Conservation (phyloP, 768 basidiomycete genomes). For the Austroboletus festivus region DNA sequence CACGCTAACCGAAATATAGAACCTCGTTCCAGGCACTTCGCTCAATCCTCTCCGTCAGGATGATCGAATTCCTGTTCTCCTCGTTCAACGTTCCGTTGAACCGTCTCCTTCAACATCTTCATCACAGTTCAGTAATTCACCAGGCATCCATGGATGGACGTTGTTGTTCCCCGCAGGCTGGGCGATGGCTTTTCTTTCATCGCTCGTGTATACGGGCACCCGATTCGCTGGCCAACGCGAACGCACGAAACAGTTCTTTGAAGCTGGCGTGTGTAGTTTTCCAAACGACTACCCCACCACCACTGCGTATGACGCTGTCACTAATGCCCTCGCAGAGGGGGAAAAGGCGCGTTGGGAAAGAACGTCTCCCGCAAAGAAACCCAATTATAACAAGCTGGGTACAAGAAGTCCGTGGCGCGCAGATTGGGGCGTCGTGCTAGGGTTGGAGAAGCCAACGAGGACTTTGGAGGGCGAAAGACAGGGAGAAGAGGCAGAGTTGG, state of each 20-base stretch:
- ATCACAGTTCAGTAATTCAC: conserved; percentile 26
- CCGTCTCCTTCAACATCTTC: conserved; percentile 17
- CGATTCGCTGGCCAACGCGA: conserved; percentile 86
- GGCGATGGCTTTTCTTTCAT: conserved; percentile 86
- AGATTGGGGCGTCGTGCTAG: conserved; percentile 75
- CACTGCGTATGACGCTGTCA: conserved; percentile 49
- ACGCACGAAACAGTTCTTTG: conserved; percentile 75
- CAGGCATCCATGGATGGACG: conserved; percentile 80
- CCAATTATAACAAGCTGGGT: conserved; percentile 63
- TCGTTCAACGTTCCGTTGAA: conserved; percentile 77
- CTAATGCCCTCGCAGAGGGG: conserved; percentile 44
- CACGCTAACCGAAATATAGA: conserved; percentile 39
- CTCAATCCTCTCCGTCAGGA: conserved; percentile 71
- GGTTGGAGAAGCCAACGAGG: conserved; percentile 32
- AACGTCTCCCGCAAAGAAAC: conserved; percentile 85
- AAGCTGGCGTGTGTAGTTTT: conserved; percentile 71
- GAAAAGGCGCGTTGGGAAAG: conserved; percentile 67
- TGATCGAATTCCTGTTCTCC: conserved; percentile 76
- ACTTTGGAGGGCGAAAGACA: not conserved
- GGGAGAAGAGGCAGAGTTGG: conserved; percentile 35
- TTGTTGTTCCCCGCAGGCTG: conserved; percentile 85
- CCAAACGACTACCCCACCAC: conserved; percentile 78
- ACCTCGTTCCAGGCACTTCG: conserved; percentile 71
- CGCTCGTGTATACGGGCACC: conserved; percentile 78
- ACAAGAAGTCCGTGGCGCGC: conserved; percentile 71